Evolutionary conservation across 768 basidiomycete genomes (phyloP), one percentile per base, ranked within the genome.

Genomic region (Russula brevipes): DNA sequence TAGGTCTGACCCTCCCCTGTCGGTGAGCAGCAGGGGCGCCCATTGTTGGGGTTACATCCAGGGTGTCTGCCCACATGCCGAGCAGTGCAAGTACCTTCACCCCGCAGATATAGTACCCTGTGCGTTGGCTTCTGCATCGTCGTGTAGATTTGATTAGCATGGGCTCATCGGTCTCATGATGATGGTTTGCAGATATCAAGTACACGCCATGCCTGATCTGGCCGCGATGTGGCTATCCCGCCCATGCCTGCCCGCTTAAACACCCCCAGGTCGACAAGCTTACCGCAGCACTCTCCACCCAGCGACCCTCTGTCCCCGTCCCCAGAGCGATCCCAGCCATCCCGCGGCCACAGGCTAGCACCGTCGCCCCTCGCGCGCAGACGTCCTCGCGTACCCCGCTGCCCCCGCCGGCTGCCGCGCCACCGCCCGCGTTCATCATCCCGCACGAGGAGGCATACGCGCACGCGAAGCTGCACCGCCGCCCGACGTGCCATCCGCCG

Each of bases 31-130:
- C 58, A 57, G 24, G 41, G 19, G 46, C 12, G 53, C 63, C 17
- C 63, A 64, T 41, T 64, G 63, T 54, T 64, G 63, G 63, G 58
- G 63, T 1, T 55, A 35, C 53, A 50, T 59, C 6, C 63, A 59
- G 17, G 63, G 57, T 4, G 35, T 59, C 7, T 64, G 63, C 39
- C 57, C 63, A n/a, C 47, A 59, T 24, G 4, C 11, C 17, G 24
- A 59, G 5, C 6, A 6, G 5, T 59, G 63, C 41, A 54, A 31
- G 33, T 64, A 59, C 16, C 3, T 39, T 9, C 63, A 64, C 53
- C 63, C 63, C 0, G 4, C 16, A 17, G 33, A 59, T 7, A 50
- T 51, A 46, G 12, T 19, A 8, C 58, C 46, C 2, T 64, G 57
- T 64, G 35, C 39, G 58, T 55, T 17, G 14, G n/a, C 11, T 33